Percentiles rank a stretch among this genome's conserved stretches.
Evolutionary conservation across 768 basidiomycete genomes (phyloP).

Genomic region (Artomyces pyxidatus): DNA sequence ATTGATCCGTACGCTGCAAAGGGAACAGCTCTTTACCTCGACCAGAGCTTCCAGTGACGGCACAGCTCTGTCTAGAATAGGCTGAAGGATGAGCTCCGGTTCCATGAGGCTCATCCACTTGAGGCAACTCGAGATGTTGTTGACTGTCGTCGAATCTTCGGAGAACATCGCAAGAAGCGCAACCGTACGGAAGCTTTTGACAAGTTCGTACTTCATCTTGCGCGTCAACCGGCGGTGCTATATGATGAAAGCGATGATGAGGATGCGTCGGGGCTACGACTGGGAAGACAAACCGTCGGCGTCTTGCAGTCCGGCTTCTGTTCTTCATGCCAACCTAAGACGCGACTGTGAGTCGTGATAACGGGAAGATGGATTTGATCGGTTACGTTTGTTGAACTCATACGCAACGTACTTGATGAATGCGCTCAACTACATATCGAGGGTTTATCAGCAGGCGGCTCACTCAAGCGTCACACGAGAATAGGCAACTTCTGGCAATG

Average conservation of each 20-base stretch:
- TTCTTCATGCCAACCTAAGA: slow-evolving; percentile 70
- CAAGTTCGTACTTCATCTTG: slow-evolving; percentile 76
- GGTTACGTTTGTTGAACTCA: slow-evolving; percentile 74
- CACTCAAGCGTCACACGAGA: background rate
- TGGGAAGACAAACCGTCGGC: slow-evolving; percentile 37
- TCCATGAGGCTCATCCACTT: slow-evolving; percentile 81
- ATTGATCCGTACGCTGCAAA: background rate
- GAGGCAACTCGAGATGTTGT: slow-evolving; percentile 70
- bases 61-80: slow-evolving; percentile 75
- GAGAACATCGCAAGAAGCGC: slow-evolving; percentile 88
- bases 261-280: background rate
- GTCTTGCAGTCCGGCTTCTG: slow-evolving; percentile 73
- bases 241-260: background rate
- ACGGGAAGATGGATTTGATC: background rate
- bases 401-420: slow-evolving; percentile 82
- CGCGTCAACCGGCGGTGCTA: slow-evolving; percentile 71
- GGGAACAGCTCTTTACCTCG: slow-evolving; percentile 55
- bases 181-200: slow-evolving; percentile 74
- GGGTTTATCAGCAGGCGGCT: slow-evolving; percentile 5
- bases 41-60: slow-evolving; percentile 85
- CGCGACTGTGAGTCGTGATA: slow-evolving; percentile 1
- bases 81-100: slow-evolving; percentile 76
- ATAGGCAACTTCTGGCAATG: background rate
- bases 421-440: slow-evolving; percentile 49
- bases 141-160: slow-evolving; percentile 64